Evolutionary conservation across 352 stramenopile species (phyloP), one percentile per base, ranked within the genome.

Genomic region (Phytophthora sp.): DNA sequence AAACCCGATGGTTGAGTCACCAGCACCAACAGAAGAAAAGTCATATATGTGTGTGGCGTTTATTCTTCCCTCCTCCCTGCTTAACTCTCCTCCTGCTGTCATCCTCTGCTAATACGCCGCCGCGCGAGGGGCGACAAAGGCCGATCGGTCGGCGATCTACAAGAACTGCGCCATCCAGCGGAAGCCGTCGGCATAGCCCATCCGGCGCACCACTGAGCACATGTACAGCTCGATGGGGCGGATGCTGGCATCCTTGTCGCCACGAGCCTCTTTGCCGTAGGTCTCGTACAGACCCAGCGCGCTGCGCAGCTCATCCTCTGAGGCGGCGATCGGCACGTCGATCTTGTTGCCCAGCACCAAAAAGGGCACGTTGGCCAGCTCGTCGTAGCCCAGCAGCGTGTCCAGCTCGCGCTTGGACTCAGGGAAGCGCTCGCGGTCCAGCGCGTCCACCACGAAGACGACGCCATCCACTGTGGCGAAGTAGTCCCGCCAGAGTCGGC

Each of bases 331-430:
- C 16, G 94, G 90, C 70, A 99, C 93, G 78, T 99, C 98, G 77
- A 99, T 99, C 87, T 99, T 99, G 88, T 99, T 99, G 71, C 98
- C 98, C 11, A 99, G 89, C 66, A 99, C 95, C 7, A 99, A 86
- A 81, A 99, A 99, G 41, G 98, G 98, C 59, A 99, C 97, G 76
- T 98, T 98, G 36, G 91, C 86, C 56, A 99, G 85, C 77, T 99
- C 96, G 57, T 99, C 97, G 73, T 96, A 97, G 41, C 93, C 96
- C 49, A 99, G 86, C 39, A 99, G 72, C 51, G 90, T 95, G 83
- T 99, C 97, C 26, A 99, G 86, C 77, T 99, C 98, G 39, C 97
- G 94, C 85, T 99, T 99, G 2, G 97, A 98, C 80, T 99, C 98
- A 4, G 98, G 97, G 80, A 99, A 99, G 61, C 98, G 91, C 58